Evolutionary conservation across 2,329 filamentous ascomycete species (phyloP).

Genomic region (Pseudogymnoascus sp.): DNA sequence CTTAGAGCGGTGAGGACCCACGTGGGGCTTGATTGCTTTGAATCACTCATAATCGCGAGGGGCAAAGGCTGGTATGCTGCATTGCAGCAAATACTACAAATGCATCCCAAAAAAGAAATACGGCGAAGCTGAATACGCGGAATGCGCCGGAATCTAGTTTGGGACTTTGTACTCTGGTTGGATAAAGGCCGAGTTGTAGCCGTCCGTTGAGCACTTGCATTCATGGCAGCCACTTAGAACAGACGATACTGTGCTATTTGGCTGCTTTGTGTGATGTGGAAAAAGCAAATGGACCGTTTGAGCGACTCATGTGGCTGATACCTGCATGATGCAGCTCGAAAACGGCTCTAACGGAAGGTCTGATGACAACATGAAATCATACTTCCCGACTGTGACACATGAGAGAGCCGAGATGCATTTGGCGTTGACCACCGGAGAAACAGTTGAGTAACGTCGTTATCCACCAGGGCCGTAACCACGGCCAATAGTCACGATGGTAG

Average conservation of each 20-base stretch:
- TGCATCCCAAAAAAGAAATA: neutral
- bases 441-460: neutral
- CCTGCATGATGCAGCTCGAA: neutral
- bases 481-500: neutral
- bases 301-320: neutral
- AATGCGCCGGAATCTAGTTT: neutral
- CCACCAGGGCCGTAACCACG: neutral
- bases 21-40: neutral
- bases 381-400: neutral
- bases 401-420: neutral
- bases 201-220: neutral
- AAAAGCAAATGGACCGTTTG: neutral
- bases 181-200: neutral
- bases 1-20: neutral
- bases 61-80: neutral
- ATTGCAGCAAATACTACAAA: neutral
- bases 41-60: neutral
- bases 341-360: neutral
- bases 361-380: neutral
- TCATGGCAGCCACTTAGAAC: neutral
- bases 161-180: neutral
- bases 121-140: neutral
- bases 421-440: neutral
- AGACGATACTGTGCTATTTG: neutral
- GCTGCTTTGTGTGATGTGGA: neutral